These are phyloP conservation scores for Cyberlindnera bimundalis DNA, from an alignment of 805 yeast species.

Conservation along the genomic window DNA sequence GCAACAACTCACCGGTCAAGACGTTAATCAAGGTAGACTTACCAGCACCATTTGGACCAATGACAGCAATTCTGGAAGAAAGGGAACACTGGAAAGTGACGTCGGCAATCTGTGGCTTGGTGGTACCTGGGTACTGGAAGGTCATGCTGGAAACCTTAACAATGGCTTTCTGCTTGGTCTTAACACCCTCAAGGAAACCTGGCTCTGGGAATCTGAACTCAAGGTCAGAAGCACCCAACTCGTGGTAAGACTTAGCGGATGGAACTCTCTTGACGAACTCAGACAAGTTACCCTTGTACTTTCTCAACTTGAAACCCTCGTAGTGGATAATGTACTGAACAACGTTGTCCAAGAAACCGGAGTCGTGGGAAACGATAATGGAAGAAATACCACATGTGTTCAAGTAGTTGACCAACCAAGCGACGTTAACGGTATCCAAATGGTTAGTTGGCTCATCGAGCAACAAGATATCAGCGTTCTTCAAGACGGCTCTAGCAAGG, in stretches of 20 bases:
- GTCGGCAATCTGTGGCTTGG: conserved; percentile 89
- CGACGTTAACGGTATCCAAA: conserved; percentile 99
- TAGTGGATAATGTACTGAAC: conserved; percentile 98
- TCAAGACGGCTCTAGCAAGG: conserved; percentile 97
- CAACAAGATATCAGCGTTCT: conserved; percentile 95
- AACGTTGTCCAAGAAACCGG: conserved; percentile 98
- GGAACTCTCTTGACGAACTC: conserved; percentile 99
- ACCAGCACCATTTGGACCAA: conserved; percentile 99
- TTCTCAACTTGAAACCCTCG: conserved; percentile 99
- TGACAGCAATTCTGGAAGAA: conserved; percentile 99
- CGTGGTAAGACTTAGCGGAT: conserved; percentile 97
- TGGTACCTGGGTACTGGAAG: conserved; percentile 99
- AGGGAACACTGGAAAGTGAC: conserved; percentile 98
- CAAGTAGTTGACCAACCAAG: conserved; percentile 99
- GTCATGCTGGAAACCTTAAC: conserved; percentile 96
- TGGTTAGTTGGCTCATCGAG: conserved; percentile 99
- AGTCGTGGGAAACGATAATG: conserved; percentile 98
- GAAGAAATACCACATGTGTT: conserved; percentile 98
- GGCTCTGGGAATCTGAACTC: conserved; percentile 99
- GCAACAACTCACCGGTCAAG: conserved; percentile 98
- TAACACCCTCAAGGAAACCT: conserved; percentile 99
- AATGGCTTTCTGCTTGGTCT: conserved; percentile 99
- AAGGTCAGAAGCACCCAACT: conserved; percentile 95
- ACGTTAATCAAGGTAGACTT: conserved; percentile 98
- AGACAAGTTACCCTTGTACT: conserved; percentile 99